phyloP scores from a whole-genome alignment of 768 basidiomycete species.

The Serendipita sp. region DNA sequence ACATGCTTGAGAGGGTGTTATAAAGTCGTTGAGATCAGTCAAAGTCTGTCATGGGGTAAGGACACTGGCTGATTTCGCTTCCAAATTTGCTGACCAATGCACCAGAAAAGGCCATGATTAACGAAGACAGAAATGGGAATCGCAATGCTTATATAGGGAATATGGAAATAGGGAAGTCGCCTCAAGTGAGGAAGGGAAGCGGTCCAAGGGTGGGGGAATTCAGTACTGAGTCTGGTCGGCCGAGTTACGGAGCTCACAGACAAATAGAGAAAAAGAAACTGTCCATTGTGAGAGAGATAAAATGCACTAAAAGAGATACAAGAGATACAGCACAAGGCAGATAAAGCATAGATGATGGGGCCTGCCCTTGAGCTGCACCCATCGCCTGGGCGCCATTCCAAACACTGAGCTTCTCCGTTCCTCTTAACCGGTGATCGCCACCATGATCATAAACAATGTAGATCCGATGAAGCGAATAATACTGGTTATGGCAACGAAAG shows the following conservation, averaged over 20 bases:
- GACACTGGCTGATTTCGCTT: not conserved
- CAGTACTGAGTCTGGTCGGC: no score
- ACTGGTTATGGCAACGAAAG: conserved; percentile 68
- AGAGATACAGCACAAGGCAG: not conserved
- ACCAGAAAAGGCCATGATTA: conserved; percentile 72
- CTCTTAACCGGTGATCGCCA: conserved; percentile 33
- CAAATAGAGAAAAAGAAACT: not conserved
- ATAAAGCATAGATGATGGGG: not conserved
- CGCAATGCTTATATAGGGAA: no score
- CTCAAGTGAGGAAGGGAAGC: no score
- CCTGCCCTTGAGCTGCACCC: not conserved
- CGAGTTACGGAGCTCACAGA: not conserved
- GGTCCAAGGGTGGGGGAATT: no score
- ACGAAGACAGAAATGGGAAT: no score
- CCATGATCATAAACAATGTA: conserved; percentile 35
- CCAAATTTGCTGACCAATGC: conserved; percentile 41
- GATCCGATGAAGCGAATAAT: conserved; percentile 44
- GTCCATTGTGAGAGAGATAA: not conserved
- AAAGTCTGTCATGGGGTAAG: conserved; percentile 39
- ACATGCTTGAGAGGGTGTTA: conserved; percentile 90
- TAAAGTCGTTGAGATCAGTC: conserved; percentile 92
- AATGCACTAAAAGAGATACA: not conserved
- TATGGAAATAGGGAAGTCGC: no score
- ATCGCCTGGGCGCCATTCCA: not conserved
- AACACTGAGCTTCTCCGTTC: not conserved